Evolutionary conservation across 495 filamentous ascomycete genomes (phyloP), one percentile per base, ranked within the genome.

Genomic region (Sporormia fimetaria): DNA sequence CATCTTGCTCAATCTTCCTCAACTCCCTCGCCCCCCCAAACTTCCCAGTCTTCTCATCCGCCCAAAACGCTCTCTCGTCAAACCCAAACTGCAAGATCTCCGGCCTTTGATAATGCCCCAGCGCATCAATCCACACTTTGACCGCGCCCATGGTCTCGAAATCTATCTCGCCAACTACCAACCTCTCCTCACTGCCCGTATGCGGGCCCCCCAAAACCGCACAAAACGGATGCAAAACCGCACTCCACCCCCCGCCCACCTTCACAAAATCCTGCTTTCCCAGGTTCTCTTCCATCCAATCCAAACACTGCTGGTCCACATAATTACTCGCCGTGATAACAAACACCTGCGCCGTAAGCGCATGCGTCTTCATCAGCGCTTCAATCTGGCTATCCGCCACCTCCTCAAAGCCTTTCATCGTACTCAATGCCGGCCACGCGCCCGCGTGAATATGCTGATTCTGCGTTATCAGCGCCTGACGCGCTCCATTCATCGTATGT

Each of bases 401-500:
- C 0, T 28, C 36, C 33, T 65, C 59, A 23, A 66, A 64, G 0
- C 59, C 63, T 0, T 46, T 36, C 47, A 66, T 60, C 8, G 53
- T 63, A 2, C 29, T 39, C 21, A 66, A 50, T 9, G 62, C 62
- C 5, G 63, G 63, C 64, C 64, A 66, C 9, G 59, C 62, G 0
- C 56, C 63, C 7, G 58, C 59, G 12, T 64, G 63, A 6, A 67
- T 56, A 15, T 65, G 57, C 44, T 67, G 51, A 4, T 55, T 52
- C 34, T 65, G 58, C 20, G 42, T 46, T 17, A 66, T 63, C 21
- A 67, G 49, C 16, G 64, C 60, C 36, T 67, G 62, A 0, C 63
- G 47, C 18, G 67, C 67, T 7, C 54, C 61, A 31, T 61, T 66
- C 49, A 64, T 67, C 33, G 67, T 67, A 24, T 69, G 59, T 47